Evolutionary conservation across 2,329 filamentous ascomycete species (phyloP).

Genomic region (Nakataea oryzae): DNA sequence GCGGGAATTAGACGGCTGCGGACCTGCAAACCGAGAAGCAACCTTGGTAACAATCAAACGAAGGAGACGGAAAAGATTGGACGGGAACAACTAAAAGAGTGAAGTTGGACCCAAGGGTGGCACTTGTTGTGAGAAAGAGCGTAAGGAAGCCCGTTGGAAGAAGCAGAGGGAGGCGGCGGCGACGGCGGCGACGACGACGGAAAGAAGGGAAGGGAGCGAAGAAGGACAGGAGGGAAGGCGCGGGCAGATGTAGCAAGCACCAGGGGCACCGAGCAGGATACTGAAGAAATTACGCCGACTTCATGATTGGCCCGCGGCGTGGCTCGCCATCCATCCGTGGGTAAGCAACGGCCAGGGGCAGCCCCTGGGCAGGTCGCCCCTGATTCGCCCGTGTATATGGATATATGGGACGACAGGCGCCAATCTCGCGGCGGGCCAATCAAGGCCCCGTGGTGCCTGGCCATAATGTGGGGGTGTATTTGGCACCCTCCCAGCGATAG

Average conservation of each 20-base stretch:
- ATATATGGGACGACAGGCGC: neutral
- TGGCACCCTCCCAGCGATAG: neutral
- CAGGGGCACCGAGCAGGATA: neutral
- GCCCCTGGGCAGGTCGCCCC: neutral
- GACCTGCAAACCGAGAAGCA: conserved; percentile 4
- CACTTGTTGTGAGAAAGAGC: neutral
- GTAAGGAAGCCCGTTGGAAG: neutral
- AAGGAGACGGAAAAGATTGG: conserved; percentile 27
- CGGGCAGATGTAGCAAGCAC: neutral
- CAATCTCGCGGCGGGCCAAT: neutral
- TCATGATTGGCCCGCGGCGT: neutral
- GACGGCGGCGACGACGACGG: neutral
- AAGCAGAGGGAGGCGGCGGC: neutral
- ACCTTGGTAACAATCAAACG: neutral
- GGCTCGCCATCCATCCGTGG: neutral
- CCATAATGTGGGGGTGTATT: neutral
- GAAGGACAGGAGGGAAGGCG: conserved; percentile 27
- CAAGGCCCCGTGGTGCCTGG: neutral
- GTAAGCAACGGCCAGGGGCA: neutral
- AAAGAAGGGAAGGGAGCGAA: conserved; percentile 5
- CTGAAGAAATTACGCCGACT: neutral
- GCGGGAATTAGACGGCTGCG: neutral
- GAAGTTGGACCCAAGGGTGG: conserved; percentile 28
- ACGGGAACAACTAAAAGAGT: conserved; percentile 36
- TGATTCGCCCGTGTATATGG: conserved; percentile 1